A percentile compares a stretch with the other conserved stretches of the same genome.
These are phyloP conservation scores for Staphylotrichum tortipilum DNA, from an alignment of 495 filamentous ascomycete species.

Conservation along the genomic window DNA sequence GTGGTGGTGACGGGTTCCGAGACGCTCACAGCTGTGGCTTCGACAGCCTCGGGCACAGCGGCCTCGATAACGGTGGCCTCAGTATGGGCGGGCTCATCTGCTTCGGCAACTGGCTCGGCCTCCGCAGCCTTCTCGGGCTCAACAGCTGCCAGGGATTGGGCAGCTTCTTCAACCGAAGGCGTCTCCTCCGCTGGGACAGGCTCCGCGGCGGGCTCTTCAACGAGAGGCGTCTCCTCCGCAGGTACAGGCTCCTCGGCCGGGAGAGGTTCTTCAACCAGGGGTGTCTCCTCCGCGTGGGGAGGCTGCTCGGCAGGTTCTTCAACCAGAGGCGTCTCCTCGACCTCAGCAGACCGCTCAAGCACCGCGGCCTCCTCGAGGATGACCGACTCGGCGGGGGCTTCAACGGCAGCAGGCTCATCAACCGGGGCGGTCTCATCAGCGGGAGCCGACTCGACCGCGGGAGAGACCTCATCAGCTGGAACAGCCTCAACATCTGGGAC, in stretches of 20 bases:
- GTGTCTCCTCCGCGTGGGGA: not conserved
- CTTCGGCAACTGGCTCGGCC: not conserved
- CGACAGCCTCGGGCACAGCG: not conserved
- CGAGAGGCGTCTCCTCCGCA: too few species aligned
- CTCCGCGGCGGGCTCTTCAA: not conserved
- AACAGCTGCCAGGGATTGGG: not conserved
- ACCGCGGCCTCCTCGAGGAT: not conserved
- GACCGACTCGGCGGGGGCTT: not conserved
- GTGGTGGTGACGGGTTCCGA: slow-evolving; percentile 8
- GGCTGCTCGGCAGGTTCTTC: not conserved
- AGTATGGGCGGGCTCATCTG: not conserved
- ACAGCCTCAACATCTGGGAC: too few species aligned
- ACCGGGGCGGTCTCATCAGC: not conserved
- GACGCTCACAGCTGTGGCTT: not conserved
- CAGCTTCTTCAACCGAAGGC: not conserved
- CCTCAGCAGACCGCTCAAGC: not conserved
- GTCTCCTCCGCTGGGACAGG: not conserved
- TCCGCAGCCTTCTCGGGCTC: slow-evolving; percentile 5
- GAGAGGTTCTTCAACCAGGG: not conserved
- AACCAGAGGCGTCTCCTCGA: not conserved
- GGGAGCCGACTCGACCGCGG: too few species aligned
- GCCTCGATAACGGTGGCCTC: slow-evolving; percentile 7
- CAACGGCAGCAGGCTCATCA: not conserved
- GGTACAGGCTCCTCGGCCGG: not conserved
- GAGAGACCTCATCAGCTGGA: too few species aligned